A percentile compares a stretch with the other conserved stretches of the same genome.
Conservation (phyloP, 805 yeast species). For the Hanseniaspora mollemarum region DNA sequence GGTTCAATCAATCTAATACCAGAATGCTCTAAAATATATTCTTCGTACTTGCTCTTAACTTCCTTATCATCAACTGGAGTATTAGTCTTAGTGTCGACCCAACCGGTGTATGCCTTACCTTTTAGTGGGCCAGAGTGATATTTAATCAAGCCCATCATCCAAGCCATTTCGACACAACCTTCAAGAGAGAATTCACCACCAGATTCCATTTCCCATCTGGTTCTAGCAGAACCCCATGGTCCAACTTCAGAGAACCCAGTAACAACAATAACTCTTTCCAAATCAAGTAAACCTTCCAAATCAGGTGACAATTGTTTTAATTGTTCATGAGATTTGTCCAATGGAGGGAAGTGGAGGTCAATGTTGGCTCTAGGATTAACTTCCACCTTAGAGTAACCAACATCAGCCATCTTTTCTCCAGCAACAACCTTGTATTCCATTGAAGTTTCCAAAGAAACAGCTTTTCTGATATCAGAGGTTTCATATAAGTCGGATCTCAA, state of each 20-base stretch:
- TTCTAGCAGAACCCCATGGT: constrained; percentile 98
- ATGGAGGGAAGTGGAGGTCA: constrained; percentile 83
- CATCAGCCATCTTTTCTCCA: constrained; percentile 72
- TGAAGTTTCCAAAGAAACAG: constrained; percentile 87
- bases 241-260: constrained; percentile 98
- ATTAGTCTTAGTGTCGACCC: constrained; percentile 92
- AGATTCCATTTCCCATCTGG: constrained; percentile 99
- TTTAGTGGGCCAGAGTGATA: constrained; percentile 69
- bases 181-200: constrained; percentile 87
- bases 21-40: constrained; percentile 75
- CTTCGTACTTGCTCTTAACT: constrained; percentile 83
- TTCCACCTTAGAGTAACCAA: constrained; percentile 63
- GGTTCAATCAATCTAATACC: constrained; percentile 97
- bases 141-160: constrained; percentile 97
- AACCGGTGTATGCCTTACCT: constrained; percentile 76
- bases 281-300: constrained; percentile 80
- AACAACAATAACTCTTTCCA: constrained; percentile 84
- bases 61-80: constrained; percentile 92
- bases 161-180: constrained; percentile 98
- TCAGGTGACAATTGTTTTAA: constrained; percentile 59
- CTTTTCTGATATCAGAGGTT: constrained; percentile 85
- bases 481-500: constrained; percentile 63
- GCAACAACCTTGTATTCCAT: constrained; percentile 70
- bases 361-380: constrained; percentile 92
- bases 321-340: constrained; percentile 58